These are phyloP conservation scores for Mortierella claussenii DNA, from an alignment of 192 early-diverging fungal species.

Conservation along the genomic window DNA sequence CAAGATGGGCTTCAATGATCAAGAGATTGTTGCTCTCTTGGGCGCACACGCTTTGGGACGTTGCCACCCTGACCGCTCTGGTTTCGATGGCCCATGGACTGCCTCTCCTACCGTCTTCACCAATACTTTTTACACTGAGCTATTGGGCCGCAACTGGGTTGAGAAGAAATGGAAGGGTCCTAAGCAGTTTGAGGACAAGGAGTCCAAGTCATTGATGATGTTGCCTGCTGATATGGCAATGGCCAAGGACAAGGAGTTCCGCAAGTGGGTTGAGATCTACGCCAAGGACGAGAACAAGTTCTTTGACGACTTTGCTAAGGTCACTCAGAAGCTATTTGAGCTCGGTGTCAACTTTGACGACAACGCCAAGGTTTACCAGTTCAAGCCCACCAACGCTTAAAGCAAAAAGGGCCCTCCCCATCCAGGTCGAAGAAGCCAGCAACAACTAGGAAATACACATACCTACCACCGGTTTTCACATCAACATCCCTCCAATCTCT, in stretches of 20 bases:
- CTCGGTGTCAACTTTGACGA: slow-evolving; percentile 82
- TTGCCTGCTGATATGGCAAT: slow-evolving; percentile 78
- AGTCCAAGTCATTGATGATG: slow-evolving; percentile 71
- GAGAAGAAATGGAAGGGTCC: slow-evolving; percentile 84
- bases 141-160: slow-evolving; percentile 84
- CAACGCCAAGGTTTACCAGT: slow-evolving; percentile 72
- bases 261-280: slow-evolving; percentile 84
- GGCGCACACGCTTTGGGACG: slow-evolving; percentile 84
- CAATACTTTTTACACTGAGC: slow-evolving; percentile 88
- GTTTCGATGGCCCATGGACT: slow-evolving; percentile 92
- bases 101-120: slow-evolving; percentile 88
- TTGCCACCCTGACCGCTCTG: slow-evolving; percentile 79
- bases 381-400: slow-evolving; percentile 67
- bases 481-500: too few species aligned
- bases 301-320: slow-evolving; percentile 91
- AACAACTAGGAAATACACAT: too few species aligned
- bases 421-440: too few species aligned
- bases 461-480: too few species aligned
- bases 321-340: slow-evolving; percentile 88
- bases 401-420: not conserved
- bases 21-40: slow-evolving; percentile 84
- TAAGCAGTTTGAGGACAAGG: slow-evolving; percentile 90
- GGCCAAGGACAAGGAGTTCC: slow-evolving; percentile 72
- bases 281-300: slow-evolving; percentile 87
- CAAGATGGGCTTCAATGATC: slow-evolving; percentile 74